Evolutionary conservation across 1,284 basidiomycete species (phyloP), one percentile per base, ranked within the genome.

Genomic region (Ganoderma leucocontextum): DNA sequence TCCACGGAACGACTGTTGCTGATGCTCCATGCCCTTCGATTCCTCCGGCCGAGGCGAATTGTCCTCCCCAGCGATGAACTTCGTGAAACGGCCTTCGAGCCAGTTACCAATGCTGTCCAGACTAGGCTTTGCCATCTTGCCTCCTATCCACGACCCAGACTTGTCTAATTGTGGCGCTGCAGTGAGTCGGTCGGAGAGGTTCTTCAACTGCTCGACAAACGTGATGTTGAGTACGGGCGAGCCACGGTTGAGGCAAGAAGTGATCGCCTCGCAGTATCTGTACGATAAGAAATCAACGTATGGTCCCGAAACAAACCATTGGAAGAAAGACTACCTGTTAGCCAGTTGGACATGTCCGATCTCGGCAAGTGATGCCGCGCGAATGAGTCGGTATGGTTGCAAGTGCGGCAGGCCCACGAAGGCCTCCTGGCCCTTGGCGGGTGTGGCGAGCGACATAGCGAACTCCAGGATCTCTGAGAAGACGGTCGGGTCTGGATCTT

Each of bases 241-340:
- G 25, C 83, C 80, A 65, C 91, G 90, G 62, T 80, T 83, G 69
- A 96, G 80, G 22, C 89, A 88, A 13, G 87, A 83, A 13, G 91
- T 89, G 71, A 99, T 94, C 2, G 97, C 95, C 70, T 99, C 95
- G 79, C 96, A 98, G 79, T 99, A 99, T 75, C 95, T 97, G 71
- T 12, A 42, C 10, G 17, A 36, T 15, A n/a, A n/a, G 15, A 22
- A 47, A 15, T 49, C 29, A 42, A 39, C 13, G 8, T 25, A 22
- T 25, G 36, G 15, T 19, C 36, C 15, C 22, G 15, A 41, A 38
- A 61, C 17, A 22, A 17, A 36, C 9, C 38, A 29, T 22, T 59
- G 25, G 58, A 55, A 47, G 41, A 19, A 15, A 29, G 78, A 83
- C 64, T 72, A 95, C 94, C 89, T 87, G 73, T 88, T 91, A 7